These are phyloP conservation scores for Daldinia caldariorum DNA, from an alignment of 495 filamentous ascomycete genomes.

Conservation along the genomic window DNA sequence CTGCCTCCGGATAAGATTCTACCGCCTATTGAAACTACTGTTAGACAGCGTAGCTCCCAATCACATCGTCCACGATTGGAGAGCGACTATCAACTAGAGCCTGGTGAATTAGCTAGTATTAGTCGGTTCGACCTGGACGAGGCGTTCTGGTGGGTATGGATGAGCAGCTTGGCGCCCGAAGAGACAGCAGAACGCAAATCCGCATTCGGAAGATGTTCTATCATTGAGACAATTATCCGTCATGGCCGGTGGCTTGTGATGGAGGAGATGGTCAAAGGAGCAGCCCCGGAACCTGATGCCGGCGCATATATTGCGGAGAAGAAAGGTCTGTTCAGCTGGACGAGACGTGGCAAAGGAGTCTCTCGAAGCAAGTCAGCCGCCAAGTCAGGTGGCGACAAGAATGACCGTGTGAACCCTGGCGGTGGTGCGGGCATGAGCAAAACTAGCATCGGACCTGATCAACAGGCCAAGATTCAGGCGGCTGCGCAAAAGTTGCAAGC, in stretches of 20 bases:
- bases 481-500: slow-evolving; percentile 84
- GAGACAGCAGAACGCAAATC: slow-evolving; percentile 86
- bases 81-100: slow-evolving; percentile 74
- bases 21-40: slow-evolving; percentile 78
- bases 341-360: slow-evolving; percentile 72
- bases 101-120: slow-evolving; percentile 94
- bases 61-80: slow-evolving; percentile 79
- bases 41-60: slow-evolving; percentile 84
- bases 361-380: slow-evolving; percentile 73
- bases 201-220: slow-evolving; percentile 91
- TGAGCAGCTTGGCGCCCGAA: slow-evolving; percentile 91
- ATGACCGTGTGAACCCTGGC: slow-evolving; percentile 46
- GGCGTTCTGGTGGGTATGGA: slow-evolving; percentile 99
- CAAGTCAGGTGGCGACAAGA: slow-evolving; percentile 55
- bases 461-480: slow-evolving; percentile 90
- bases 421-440: slow-evolving; percentile 72
- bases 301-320: slow-evolving; percentile 93
- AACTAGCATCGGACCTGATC: slow-evolving; percentile 88
- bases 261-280: slow-evolving; percentile 96
- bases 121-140: slow-evolving; percentile 87
- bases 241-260: slow-evolving; percentile 90
- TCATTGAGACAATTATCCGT: slow-evolving; percentile 86
- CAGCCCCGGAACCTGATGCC: slow-evolving; percentile 83
- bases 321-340: slow-evolving; percentile 88
- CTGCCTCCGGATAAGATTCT: slow-evolving; percentile 90